Percentiles rank a stretch among this genome's conserved stretches.
Conservation (phyloP, 331 rosid genomes). For the Pyracantha coccinea region DNA sequence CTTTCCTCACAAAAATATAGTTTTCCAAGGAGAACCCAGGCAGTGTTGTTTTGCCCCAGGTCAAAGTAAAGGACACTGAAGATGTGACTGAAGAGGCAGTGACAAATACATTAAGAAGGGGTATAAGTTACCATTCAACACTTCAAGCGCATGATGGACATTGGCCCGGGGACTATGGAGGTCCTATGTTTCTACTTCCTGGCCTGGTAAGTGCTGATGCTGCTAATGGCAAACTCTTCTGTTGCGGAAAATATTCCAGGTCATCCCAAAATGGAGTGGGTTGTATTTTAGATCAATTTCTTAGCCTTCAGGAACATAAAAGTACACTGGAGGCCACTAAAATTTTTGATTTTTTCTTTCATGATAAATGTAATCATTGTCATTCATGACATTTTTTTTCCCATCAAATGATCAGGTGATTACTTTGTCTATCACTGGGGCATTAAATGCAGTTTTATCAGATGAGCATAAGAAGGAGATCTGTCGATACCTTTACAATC, state of each 20-base stretch:
- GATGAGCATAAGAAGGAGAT: constrained; percentile 66
- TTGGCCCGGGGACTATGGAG: constrained; percentile 91
- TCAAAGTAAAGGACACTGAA: constrained; percentile 42
- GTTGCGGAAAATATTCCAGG: constrained; percentile 7
- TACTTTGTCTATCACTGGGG: constrained; percentile 52
- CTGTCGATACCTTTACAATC: constrained; percentile 62
- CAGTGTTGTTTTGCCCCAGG: constrained; percentile 35
- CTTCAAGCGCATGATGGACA: constrained; percentile 72
- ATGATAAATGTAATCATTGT: neutral
- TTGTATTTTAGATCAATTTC: neutral
- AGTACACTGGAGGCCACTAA: neutral
- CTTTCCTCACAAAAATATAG: constrained; percentile 25
- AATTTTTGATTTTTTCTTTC: neutral
- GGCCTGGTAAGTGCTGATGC: constrained; percentile 49
- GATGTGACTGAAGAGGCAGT: constrained; percentile 49
- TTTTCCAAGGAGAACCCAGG: constrained; percentile 46
- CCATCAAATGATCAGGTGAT: constrained; percentile 39
- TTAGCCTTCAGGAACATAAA: neutral
- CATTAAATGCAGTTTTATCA: constrained; percentile 55
- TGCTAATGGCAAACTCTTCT: neutral
- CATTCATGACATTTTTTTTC: neutral
- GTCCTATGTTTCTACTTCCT: constrained; percentile 82
- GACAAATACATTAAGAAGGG: constrained; percentile 46
- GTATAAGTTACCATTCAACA: constrained; percentile 54
- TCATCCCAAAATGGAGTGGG: neutral